Evolutionary conservation across 441 rosid species (phyloP), one percentile per base, ranked within the genome.

Genomic region (Rhodomyrtus psidioides): DNA sequence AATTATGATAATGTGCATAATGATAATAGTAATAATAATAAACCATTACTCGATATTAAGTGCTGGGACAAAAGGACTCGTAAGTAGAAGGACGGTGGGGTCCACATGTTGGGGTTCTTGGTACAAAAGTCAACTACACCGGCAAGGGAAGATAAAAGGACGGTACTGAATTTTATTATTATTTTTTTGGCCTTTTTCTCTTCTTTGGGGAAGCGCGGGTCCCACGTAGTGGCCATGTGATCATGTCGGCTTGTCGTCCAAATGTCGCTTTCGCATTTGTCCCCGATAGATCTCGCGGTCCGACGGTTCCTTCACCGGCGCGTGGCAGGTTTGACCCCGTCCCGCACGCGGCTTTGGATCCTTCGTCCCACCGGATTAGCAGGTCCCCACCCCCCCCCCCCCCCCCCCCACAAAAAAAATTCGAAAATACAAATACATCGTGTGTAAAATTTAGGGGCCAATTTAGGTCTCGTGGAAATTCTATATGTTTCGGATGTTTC

Each of bases 141-240:
- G 4, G 76, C 76, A 19, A 65, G 46, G 26, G 46, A 34, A 65
- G 39, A 34, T 34, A 34, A 19, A 0, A 6, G 1, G 4, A 9
- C 24, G 24, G 39, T 60, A 28, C 70, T 28, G 70, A 4, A 0
- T n/a, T 57, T n/a, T 10, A 7, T 46, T 46, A 7, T 15, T 15
- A 3, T 19, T 30, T 28, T 59, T 17, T 13, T 4, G 3, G 0
- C 53, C 15, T 12, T 51, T 51, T 51, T 12, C 53, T 7, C 65
- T 58, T 58, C n/a, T 27, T 59, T 16, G 21, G 70, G 70, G 53
- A 65, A 58, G 24, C 65, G n/a, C 58, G 86, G 91, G 88, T 55
- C 92, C 90, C 85, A 65, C 83, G 49, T 16, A 16, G 53, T 75
- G 56, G 3, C 85, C 91, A 89, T 84, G 90, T 87, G 92, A 81